Evolutionary conservation across 148 eudicot species (phyloP), one percentile per base, ranked within the genome.

Genomic region (Arbutus unedo): DNA sequence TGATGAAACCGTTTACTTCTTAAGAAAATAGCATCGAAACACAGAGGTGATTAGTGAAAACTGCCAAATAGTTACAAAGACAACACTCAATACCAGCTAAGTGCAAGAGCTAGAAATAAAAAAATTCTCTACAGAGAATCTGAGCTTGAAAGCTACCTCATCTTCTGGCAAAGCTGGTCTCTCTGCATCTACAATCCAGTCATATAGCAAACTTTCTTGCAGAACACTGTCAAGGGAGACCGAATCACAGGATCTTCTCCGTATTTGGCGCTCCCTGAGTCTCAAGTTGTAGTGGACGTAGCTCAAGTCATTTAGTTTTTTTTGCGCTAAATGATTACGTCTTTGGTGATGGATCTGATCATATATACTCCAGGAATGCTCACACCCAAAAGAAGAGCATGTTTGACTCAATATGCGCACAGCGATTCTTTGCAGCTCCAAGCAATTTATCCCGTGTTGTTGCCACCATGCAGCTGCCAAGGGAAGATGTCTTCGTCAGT

Each of bases 401-500:
- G 96, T 91, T 80, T 95, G 98, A 87, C 98, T 95, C 85, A 95
- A 83, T 85, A 95, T 91, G 77, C 95, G 93, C 66, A 95, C 93
- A 88, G 98, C 92, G 68, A 95, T 89, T 54, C 88, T 81, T 84
- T 92, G 98, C 87, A 95, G 85, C 85, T 95, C 98, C 89, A 91
- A 89, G 85, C 97, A 95, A 88, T 91, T 92, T 78, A 93, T 91
- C 71, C 98, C 98, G 85, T 95, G 97, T 78, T 95, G 97, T 85
- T 95, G 98, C 98, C 98, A 95, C 98, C 98, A 95, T 85, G 95
- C 93, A 88, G 96, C 98, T 95, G 90, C 64, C 76, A 79, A 84
- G 81, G 75, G 76, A 84, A 89, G 79, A 82, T 41, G 14, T 64
- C 74, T 48, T 70, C 51, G 38, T 79, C 68, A 50, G 59, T 8